Percentiles rank a stretch among this genome's conserved stretches.
phyloP scores from a whole-genome alignment of 2,329 filamentous ascomycete genomes.

The Ophiostoma sp. region DNA sequence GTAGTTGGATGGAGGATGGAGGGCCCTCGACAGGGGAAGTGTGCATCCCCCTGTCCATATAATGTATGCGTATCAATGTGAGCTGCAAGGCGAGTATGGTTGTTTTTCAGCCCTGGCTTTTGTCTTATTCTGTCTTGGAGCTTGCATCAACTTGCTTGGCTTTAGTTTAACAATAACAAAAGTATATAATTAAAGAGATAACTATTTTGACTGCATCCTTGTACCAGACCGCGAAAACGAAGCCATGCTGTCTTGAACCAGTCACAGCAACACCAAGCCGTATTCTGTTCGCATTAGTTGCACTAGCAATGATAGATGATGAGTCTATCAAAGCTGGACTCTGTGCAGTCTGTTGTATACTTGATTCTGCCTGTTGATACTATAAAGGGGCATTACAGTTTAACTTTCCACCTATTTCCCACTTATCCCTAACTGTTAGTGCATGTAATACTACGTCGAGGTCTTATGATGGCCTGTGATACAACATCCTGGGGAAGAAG shows the following conservation, averaged over 20 bases:
- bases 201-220: neutral
- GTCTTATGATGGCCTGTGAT: neutral
- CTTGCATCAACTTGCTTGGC: neutral
- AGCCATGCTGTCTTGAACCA: neutral
- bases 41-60: neutral
- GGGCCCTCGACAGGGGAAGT: neutral
- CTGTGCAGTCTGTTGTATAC: neutral
- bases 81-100: neutral
- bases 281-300: too few relatives aligned
- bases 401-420: neutral
- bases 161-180: too few relatives aligned
- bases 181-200: neutral
- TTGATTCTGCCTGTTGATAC: neutral
- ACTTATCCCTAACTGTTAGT: neutral
- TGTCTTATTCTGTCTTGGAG: neutral
- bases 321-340: neutral
- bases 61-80: neutral
- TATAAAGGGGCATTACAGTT: slow-evolving; percentile 3
- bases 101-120: neutral
- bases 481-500: slow-evolving; percentile 6
- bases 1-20: neutral
- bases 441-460: neutral
- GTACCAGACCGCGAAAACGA: neutral
- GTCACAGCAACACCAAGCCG: too few relatives aligned
- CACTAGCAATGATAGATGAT: too few relatives aligned